phyloP scores from a whole-genome alignment of 1,284 basidiomycete genomes.

The Microbotryum lychnidis-dioicae region DNA sequence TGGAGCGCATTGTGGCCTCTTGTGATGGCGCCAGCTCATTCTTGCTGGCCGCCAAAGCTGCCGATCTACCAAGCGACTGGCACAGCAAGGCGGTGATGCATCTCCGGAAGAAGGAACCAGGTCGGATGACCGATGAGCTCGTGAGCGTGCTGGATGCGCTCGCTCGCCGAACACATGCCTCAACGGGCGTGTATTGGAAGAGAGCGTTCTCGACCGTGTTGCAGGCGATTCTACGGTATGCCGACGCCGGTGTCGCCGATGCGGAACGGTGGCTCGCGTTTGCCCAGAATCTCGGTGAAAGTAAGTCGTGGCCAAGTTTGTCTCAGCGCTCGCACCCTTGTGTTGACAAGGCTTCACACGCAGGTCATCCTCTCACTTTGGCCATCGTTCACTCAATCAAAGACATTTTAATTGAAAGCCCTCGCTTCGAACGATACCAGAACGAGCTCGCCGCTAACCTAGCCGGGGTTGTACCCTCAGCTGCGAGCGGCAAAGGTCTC shows the following conservation, averaged over 20 bases:
- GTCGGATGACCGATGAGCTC: conserved; percentile 7
- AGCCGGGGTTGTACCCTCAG: conserved; percentile 56
- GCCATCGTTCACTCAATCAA: conserved; percentile 59
- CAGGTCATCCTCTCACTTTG: conserved; percentile 61
- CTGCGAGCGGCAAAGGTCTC: conserved; percentile 62
- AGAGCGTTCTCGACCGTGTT: conserved; percentile 55
- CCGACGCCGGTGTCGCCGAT: conserved; percentile 55
- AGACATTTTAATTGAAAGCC: conserved; percentile 57
- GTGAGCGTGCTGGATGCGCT: conserved; percentile 21
- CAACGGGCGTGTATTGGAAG: conserved; percentile 47
- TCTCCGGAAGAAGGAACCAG: conserved; percentile 14
- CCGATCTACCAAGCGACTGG: conserved; percentile 12
- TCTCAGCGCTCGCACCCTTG: not conserved
- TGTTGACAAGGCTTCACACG: not conserved
- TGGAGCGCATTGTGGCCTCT: conserved; percentile 48
- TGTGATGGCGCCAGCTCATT: conserved; percentile 61
- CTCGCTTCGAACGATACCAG: conserved; percentile 67
- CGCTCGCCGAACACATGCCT: conserved; percentile 10
- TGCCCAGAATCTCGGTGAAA: conserved; percentile 55
- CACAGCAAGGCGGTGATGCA: conserved; percentile 19
- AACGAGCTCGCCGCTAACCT: conserved; percentile 80
- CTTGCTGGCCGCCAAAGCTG: conserved; percentile 49
- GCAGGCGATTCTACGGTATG: conserved; percentile 50
- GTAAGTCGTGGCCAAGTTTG: conserved; percentile 43
- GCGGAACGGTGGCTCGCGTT: conserved; percentile 67